These are phyloP conservation scores for Yamadazyma mexicana DNA, from an alignment of 1,139 yeast genomes.

Conservation along the genomic window DNA sequence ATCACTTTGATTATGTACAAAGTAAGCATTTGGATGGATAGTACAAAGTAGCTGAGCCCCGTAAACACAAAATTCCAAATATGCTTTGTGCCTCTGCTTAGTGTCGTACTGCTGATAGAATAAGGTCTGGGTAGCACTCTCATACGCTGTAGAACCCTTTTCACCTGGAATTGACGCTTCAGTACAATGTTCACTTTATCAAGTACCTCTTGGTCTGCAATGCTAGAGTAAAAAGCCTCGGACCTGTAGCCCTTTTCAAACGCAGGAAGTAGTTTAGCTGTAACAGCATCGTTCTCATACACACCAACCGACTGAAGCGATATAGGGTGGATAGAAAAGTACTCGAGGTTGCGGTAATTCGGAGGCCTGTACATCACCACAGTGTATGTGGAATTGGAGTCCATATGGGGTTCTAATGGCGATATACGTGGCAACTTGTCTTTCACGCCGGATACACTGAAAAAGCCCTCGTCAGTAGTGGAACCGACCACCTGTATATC, in stretches of 20 bases:
- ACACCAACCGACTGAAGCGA: slow-evolving; percentile 55
- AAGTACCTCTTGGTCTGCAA: slow-evolving; percentile 29
- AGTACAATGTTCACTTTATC: slow-evolving; percentile 36
- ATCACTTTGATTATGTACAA: slow-evolving; percentile 24
- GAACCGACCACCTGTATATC: slow-evolving; percentile 24
- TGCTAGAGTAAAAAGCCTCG: slow-evolving; percentile 12
- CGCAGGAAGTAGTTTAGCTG: slow-evolving; percentile 4
- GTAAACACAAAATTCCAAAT: slow-evolving; percentile 3
- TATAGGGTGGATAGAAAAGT: slow-evolving; percentile 74
- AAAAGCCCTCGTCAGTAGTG: slow-evolving; percentile 11
- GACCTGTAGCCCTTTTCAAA: slow-evolving; percentile 7
- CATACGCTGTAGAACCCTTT: slow-evolving; percentile 1
- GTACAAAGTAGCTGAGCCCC: slow-evolving; percentile 14
- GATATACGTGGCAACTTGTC: not conserved
- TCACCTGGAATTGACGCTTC: slow-evolving; percentile 19
- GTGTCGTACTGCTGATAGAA: no score
- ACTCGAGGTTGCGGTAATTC: slow-evolving; percentile 69
- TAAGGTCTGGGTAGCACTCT: not conserved
- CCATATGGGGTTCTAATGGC: not conserved
- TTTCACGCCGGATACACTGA: slow-evolving; percentile 1
- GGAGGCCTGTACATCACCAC: slow-evolving; percentile 75
- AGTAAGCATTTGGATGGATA: slow-evolving; percentile 19
- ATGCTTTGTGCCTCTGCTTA: not conserved
- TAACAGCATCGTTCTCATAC: slow-evolving; percentile 7
- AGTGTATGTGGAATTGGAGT: slow-evolving; percentile 15